Evolutionary conservation across 106 monocot genomes (phyloP).

Genomic region (Dioscorea alata): DNA sequence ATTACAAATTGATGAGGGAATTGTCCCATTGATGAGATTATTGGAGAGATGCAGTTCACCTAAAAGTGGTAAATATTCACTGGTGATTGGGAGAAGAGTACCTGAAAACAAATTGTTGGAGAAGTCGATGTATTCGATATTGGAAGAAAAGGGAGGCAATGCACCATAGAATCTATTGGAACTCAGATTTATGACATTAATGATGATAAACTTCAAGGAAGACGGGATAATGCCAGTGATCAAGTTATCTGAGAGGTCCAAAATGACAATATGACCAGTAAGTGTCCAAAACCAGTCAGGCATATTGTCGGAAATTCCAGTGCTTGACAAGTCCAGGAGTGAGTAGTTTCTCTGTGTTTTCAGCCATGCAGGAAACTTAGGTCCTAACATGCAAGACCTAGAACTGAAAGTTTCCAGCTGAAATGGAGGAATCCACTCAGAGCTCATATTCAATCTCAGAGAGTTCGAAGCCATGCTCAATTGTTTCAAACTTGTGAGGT

Average conservation of each 20-base stretch:
- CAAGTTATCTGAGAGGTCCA: slow-evolving; percentile 20
- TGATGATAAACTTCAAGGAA: neutral
- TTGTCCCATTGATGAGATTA: slow-evolving; percentile 9
- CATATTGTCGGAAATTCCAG: slow-evolving; percentile 20
- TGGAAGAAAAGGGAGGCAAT: slow-evolving; percentile 12
- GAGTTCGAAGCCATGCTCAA: slow-evolving; percentile 17
- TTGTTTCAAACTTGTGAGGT: slow-evolving; percentile 8
- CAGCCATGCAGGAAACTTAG: slow-evolving; percentile 46
- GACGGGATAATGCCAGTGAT: slow-evolving; percentile 14
- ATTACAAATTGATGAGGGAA: slow-evolving; percentile 14
- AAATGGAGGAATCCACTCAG: slow-evolving; percentile 39
- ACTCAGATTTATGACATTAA: neutral
- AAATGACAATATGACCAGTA: neutral
- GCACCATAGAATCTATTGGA: slow-evolving; percentile 15
- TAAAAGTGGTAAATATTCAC: neutral
- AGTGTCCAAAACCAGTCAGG: slow-evolving; percentile 52
- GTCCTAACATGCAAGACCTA: slow-evolving; percentile 25
- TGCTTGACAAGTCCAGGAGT: slow-evolving; percentile 12
- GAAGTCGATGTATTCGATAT: neutral
- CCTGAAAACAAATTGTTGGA: slow-evolving; percentile 25
- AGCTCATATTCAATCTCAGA: slow-evolving; percentile 1
- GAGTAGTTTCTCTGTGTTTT: slow-evolving; percentile 1
- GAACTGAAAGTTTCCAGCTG: slow-evolving; percentile 1
- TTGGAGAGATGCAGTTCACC: neutral
- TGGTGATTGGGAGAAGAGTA: neutral